phyloP scores from a whole-genome alignment of 192 early-diverging fungal genomes.

The Pilaira anomala region DNA sequence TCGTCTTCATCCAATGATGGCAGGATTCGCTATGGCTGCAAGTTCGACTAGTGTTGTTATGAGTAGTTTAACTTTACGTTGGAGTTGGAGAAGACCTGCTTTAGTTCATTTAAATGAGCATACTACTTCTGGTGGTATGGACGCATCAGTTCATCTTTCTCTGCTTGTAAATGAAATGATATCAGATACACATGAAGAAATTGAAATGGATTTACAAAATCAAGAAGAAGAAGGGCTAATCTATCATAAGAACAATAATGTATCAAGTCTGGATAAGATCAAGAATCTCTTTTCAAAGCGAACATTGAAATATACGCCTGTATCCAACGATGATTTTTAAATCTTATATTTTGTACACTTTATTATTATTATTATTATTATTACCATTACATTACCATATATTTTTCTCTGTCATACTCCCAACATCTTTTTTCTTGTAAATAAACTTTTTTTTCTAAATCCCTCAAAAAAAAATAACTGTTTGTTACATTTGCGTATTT shows the following conservation, averaged over 20 bases:
- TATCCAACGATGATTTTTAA: too few species aligned
- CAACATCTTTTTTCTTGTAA: too few species aligned
- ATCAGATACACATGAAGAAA: not conserved
- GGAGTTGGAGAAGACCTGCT: slow-evolving; percentile 47
- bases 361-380: too few species aligned
- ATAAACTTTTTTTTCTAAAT: too few species aligned
- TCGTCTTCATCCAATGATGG: slow-evolving; percentile 86
- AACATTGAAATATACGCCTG: too few species aligned
- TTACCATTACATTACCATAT: too few species aligned
- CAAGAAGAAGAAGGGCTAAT: slow-evolving; percentile 3
- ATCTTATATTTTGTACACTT: too few species aligned
- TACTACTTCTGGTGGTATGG: not conserved
- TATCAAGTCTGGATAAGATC: too few species aligned
- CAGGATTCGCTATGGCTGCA: slow-evolving; percentile 92
- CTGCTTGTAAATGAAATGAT: not conserved
- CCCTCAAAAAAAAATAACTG: too few species aligned
- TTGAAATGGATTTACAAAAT: slow-evolving; percentile 7
- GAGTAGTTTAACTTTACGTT: slow-evolving; percentile 81
- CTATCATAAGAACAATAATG: not conserved
- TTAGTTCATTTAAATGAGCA: not conserved
- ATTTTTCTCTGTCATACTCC: too few species aligned
- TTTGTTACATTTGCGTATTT: too few species aligned
- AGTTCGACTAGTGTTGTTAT: slow-evolving; percentile 90
- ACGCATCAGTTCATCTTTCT: not conserved
- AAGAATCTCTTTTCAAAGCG: too few species aligned